These are phyloP conservation scores for Lantana camara DNA, from an alignment of 257 asterid genomes.

Conservation along the genomic window DNA sequence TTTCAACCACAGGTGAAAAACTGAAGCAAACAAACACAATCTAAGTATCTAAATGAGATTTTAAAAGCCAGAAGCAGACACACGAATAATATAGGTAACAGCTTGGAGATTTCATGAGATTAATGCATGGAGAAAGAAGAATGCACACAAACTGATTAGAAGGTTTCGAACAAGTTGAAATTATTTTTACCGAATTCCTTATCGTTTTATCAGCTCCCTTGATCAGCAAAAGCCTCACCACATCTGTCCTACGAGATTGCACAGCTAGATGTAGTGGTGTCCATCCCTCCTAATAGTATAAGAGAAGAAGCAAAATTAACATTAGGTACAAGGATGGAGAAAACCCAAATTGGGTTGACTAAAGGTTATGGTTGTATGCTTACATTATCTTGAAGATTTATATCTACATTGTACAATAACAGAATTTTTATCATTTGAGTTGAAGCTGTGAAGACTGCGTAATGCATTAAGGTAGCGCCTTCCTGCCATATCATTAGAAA, in stretches of 20 bases:
- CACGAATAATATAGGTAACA: neutral
- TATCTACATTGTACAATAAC: slow-evolving; percentile 78
- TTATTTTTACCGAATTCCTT: slow-evolving; percentile 57
- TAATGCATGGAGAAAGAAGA: slow-evolving; percentile 5
- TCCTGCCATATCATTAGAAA: slow-evolving; percentile 52
- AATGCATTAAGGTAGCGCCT: slow-evolving; percentile 92
- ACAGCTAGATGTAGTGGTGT: slow-evolving; percentile 88
- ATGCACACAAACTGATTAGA: neutral
- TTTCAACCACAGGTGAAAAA: neutral
- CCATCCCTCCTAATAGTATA: slow-evolving; percentile 78
- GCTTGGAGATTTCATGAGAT: slow-evolving; percentile 7
- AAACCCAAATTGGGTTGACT: neutral
- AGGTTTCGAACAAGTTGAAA: slow-evolving; percentile 7
- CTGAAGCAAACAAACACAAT: neutral
- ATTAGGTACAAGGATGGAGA: neutral
- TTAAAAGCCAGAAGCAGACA: slow-evolving; percentile 9
- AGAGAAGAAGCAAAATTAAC: slow-evolving; percentile 19
- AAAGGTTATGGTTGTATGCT: slow-evolving; percentile 25
- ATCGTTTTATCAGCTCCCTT: slow-evolving; percentile 83
- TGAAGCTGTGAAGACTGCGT: slow-evolving; percentile 82
- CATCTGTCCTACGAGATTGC: slow-evolving; percentile 83
- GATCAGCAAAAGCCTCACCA: slow-evolving; percentile 77
- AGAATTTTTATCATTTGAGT: slow-evolving; percentile 87
- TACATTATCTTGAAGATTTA: slow-evolving; percentile 79
- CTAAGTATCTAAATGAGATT: neutral